A percentile compares a stretch with the other conserved stretches of the same genome.
Conservation (phyloP, 352 stramenopile genomes). For the Pythium aquatile region DNA sequence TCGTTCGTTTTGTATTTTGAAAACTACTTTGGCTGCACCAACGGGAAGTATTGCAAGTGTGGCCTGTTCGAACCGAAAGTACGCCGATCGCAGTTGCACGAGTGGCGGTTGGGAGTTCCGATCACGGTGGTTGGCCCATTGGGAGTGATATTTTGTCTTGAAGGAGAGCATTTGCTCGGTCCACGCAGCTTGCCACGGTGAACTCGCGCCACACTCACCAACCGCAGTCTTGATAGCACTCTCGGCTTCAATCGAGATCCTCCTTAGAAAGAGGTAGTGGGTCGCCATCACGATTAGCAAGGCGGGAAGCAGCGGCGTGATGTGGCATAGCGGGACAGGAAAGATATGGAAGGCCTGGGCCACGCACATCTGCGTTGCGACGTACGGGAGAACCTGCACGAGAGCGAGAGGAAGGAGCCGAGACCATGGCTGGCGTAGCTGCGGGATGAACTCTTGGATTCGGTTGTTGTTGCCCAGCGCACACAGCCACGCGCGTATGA, state of each 20-base stretch:
- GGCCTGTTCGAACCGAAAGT: not conserved
- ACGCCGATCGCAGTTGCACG: not conserved
- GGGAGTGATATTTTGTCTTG: not conserved
- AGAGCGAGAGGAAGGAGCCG: constrained; percentile 4
- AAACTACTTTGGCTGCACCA: too few relatives aligned
- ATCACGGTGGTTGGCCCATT: not conserved
- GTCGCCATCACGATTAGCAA: constrained; percentile 20
- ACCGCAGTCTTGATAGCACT: not conserved
- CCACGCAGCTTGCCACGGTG: not conserved
- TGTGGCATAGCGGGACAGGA: constrained; percentile 30
- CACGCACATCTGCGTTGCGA: constrained; percentile 22
- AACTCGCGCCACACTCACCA: not conserved
- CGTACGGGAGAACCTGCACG: constrained; percentile 20
- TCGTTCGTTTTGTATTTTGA: not conserved
- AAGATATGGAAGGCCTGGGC: constrained; percentile 23
- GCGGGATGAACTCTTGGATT: constrained; percentile 30
- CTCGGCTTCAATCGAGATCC: not conserved
- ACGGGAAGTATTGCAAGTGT: not conserved
- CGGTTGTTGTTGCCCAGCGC: constrained; percentile 20
- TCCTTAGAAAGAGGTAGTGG: constrained; percentile 5
- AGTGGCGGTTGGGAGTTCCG: not conserved
- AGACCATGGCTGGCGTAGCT: constrained; percentile 23
- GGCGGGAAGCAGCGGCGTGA: constrained; percentile 3
- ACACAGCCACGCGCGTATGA: constrained; percentile 22
- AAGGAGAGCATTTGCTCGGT: not conserved